These are phyloP conservation scores for Aspergillus taichungensis DNA, from an alignment of 495 filamentous ascomycete genomes.

Conservation along the genomic window DNA sequence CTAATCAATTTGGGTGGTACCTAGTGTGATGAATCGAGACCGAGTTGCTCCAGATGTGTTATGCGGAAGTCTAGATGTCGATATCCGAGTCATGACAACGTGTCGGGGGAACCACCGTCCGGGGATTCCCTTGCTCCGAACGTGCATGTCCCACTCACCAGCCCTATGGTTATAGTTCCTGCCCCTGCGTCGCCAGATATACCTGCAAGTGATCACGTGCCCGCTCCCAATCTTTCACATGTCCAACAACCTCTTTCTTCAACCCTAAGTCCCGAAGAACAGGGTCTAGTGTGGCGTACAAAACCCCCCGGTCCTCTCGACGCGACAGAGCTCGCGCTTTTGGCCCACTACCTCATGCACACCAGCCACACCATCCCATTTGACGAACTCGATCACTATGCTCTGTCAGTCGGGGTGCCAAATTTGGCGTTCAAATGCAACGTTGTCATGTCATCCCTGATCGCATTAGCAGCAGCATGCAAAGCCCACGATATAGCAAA, in stretches of 20 bases:
- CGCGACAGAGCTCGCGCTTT: slow-evolving; percentile 24
- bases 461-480: slow-evolving; percentile 32
- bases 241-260: slow-evolving; percentile 1
- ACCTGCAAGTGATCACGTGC: slow-evolving; percentile 3
- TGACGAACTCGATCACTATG: slow-evolving; percentile 27
- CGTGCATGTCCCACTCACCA: background rate
- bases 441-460: slow-evolving; percentile 31
- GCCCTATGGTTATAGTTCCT: background rate
- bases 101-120: slow-evolving; percentile 1
- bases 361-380: slow-evolving; percentile 28
- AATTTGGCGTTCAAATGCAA: slow-evolving; percentile 32
- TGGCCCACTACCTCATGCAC: slow-evolving; percentile 34
- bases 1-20: slow-evolving; percentile 1
- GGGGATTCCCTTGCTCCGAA: background rate
- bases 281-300: background rate
- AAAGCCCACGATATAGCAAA: slow-evolving; percentile 29
- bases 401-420: slow-evolving; percentile 32
- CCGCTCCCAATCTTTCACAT: slow-evolving; percentile 3
- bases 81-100: slow-evolving; percentile 6
- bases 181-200: slow-evolving; percentile 1
- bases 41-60: slow-evolving; percentile 18
- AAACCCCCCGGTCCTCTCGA: slow-evolving; percentile 8
- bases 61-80: slow-evolving; percentile 12
- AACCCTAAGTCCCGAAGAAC: background rate
- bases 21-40: slow-evolving; percentile 19